phyloP scores from a whole-genome alignment of 306 rosid species.

The Acacia melanoxylon region DNA sequence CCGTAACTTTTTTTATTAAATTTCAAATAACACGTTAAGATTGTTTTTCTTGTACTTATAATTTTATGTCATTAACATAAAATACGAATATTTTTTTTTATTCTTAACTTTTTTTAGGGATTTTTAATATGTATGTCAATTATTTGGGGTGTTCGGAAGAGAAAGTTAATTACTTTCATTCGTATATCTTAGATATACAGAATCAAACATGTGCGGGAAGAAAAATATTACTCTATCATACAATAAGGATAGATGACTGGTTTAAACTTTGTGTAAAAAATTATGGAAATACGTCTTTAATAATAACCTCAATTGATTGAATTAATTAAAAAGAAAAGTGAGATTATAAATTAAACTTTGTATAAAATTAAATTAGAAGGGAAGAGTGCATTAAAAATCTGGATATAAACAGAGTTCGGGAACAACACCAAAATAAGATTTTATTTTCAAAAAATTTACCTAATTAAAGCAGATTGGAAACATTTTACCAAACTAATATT shows the following conservation, averaged over 20 bases:
- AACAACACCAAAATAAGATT: too few relatives aligned
- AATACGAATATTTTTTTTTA: not conserved
- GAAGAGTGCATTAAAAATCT: too few relatives aligned
- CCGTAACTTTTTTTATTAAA: too few relatives aligned
- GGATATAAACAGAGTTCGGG: too few relatives aligned
- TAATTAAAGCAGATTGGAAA: too few relatives aligned
- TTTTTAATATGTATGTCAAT: not conserved
- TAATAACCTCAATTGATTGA: not conserved
- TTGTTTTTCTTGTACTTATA: not conserved
- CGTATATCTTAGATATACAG: not conserved
- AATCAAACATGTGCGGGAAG: not conserved
- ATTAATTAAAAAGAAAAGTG: too few relatives aligned
- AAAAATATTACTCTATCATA: not conserved
- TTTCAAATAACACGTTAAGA: too few relatives aligned
- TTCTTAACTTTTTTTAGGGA: not conserved
- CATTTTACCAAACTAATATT: too few relatives aligned
- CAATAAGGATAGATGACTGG: not conserved
- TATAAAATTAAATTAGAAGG: too few relatives aligned
- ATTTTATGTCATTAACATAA: not conserved
- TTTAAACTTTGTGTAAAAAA: not conserved
- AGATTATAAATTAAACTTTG: too few relatives aligned
- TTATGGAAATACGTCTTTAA: not conserved
- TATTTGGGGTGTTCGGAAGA: not conserved
- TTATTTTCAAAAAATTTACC: too few relatives aligned
- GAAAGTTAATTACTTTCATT: not conserved